Percentiles rank a stretch among this genome's conserved stretches.
Conservation (phyloP, 2,329 filamentous ascomycete species). For the Sporothrix euskadiensis region DNA sequence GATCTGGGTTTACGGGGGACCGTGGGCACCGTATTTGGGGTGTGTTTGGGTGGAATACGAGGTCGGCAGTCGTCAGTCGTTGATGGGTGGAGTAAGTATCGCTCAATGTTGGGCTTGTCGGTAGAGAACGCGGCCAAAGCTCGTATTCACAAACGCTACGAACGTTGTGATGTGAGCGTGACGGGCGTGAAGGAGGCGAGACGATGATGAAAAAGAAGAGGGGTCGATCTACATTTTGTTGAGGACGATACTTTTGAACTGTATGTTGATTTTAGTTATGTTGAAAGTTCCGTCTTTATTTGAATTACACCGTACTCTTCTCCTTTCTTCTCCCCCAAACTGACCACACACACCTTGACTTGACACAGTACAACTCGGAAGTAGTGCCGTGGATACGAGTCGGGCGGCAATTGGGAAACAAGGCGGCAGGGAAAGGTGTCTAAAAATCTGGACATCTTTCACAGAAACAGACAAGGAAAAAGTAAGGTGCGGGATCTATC, state of each 20-base stretch:
- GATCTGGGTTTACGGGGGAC: neutral
- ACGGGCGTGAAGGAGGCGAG: neutral
- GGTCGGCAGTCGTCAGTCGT: neutral
- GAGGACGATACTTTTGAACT: neutral
- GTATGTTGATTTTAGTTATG: neutral
- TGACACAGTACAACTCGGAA: neutral
- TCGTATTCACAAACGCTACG: neutral
- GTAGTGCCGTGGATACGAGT: slow-evolving; percentile 13
- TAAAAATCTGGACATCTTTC: neutral
- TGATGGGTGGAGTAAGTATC: neutral
- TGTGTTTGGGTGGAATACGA: neutral
- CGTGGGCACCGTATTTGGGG: neutral
- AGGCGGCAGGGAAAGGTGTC: neutral
- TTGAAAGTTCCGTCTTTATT: neutral
- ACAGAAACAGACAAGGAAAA: neutral
- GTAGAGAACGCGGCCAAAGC: neutral
- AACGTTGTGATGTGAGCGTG: neutral
- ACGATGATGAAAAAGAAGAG: neutral
- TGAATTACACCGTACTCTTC: neutral
- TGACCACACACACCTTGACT: neutral
- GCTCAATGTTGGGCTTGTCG: neutral
- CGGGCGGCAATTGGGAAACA: neutral
- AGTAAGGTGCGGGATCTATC: neutral
- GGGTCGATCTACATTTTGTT: neutral
- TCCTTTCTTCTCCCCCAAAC: neutral